Evolutionary conservation across 148 eudicot species (phyloP), one percentile per base, ranked within the genome.

Genomic region (Nepenthes gracilis): DNA sequence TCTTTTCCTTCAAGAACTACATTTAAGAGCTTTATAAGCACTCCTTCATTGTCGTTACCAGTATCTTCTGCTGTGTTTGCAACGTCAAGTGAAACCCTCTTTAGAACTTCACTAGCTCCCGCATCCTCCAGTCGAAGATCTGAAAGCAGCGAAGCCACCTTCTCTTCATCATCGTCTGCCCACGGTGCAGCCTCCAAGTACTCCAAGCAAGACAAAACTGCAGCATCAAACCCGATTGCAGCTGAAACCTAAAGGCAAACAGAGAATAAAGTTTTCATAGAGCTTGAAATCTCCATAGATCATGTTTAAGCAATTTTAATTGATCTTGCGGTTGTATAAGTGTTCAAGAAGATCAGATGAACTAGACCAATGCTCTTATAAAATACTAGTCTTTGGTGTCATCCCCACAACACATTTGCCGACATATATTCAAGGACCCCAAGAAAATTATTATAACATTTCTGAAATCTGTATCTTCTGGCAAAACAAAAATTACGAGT

Each of bases 101-200:
- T 88, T 33, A 93, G 82, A 59, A 88, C 98, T 76, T 83, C 94
- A 48, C 74, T 77, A 1, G 90, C 81, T 52, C 84, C 95, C 55
- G 76, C 81, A 55, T 85, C 83, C 76, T 93, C 95, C 23, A 93
- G 95, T 57, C 61, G 82, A 32, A 93, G 82, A 76, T 93, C 96
- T 0, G 95, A 77, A 47, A 93, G 69, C 35, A 88, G 66, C 35
- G 89, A 79, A 62, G 96, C 88, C 47, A 93, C 87, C 55, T 84
- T 86, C 57, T 86, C 91, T 72, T 93, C 98, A 63, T 93, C 98
- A 43, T 88, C 96, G 64, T 93, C 96, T 4, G 96, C 89, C 98
- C 98, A 93, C 35, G 98, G 98, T 12, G 96, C 98, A 54, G 98
- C 98, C 72, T 92, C 98, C 55, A 92, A 79, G 74, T 88, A 92